Percentiles rank a stretch among this genome's conserved stretches.
These are phyloP conservation scores for Termitomyces sp. DNA, from an alignment of 768 basidiomycete genomes.

Conservation along the genomic window DNA sequence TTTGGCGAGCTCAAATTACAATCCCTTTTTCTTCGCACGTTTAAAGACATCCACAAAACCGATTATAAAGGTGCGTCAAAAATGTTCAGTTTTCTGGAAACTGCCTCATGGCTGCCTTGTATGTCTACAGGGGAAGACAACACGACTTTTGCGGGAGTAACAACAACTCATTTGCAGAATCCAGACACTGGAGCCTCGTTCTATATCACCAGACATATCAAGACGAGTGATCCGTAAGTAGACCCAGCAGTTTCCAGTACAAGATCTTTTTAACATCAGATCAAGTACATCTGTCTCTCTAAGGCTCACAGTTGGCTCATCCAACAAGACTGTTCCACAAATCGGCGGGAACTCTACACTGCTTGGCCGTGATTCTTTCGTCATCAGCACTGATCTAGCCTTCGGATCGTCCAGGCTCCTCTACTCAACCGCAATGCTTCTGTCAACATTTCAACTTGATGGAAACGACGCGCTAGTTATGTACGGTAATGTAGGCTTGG, in stretches of 20 bases:
- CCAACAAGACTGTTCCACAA: conserved; percentile 10
- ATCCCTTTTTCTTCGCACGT: conserved; percentile 14
- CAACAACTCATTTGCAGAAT: conserved; percentile 14
- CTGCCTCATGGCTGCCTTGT: background rate
- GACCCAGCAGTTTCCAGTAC: background rate
- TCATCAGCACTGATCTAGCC: conserved; percentile 8
- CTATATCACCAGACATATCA: conserved; percentile 13
- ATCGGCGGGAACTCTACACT: conserved; percentile 7
- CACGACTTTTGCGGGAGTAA: conserved; percentile 11
- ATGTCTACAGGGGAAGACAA: conserved; percentile 10
- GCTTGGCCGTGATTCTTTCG: conserved; percentile 13
- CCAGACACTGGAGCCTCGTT: conserved; percentile 13
- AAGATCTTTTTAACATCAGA: background rate
- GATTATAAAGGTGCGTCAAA: conserved; percentile 6
- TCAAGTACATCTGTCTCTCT: conserved; percentile 6
- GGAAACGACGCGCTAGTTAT: conserved; percentile 12
- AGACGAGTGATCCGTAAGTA: conserved; percentile 9
- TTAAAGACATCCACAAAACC: conserved; percentile 11
- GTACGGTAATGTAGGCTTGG: conserved; percentile 10
- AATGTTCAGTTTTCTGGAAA: background rate
- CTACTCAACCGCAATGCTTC: conserved; percentile 15
- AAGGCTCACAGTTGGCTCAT: conserved; percentile 8
- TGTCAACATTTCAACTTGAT: conserved; percentile 10
- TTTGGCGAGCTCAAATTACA: conserved; percentile 15
- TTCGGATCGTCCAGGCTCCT: conserved; percentile 12